Conservation (phyloP, 768 basidiomycete genomes). For the Mycena epipterygia region DNA sequence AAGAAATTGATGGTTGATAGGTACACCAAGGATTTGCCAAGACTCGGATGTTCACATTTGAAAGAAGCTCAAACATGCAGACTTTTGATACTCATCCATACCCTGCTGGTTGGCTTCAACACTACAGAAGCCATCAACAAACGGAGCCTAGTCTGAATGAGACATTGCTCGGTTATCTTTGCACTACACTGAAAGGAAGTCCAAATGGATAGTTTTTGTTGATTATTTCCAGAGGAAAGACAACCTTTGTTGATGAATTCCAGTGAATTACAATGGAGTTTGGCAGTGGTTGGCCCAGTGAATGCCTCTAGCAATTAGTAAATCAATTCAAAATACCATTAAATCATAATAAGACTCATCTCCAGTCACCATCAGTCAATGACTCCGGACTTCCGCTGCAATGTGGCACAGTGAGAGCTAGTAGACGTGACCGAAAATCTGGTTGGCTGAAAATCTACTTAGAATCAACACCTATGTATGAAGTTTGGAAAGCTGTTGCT, state of each 20-base stretch:
- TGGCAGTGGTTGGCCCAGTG: neutral
- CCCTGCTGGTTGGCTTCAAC: neutral
- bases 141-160: neutral
- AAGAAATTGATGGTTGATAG: no score
- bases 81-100: neutral
- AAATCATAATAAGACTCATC: neutral
- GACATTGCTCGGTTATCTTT: neutral
- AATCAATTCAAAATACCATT: neutral
- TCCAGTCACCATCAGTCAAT: neutral
- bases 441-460: no score
- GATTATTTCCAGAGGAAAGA: slow-evolving; percentile 6
- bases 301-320: neutral
- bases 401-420: no score
- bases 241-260: neutral
- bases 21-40: neutral
- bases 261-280: neutral
- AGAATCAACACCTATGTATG: slow-evolving; percentile 2
- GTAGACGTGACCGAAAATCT: no score
- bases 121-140: neutral
- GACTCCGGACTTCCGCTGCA: neutral
- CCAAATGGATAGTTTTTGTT: neutral
- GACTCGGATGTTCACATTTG: neutral
- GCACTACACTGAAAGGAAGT: neutral
- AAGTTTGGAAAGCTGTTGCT: neutral
- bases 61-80: neutral